A percentile compares a stretch with the other conserved stretches of the same genome.
These are phyloP conservation scores for Marchantia polymorpha DNA, from an alignment of 225 moss, liverwort and hornwort species.

Conservation along the genomic window DNA sequence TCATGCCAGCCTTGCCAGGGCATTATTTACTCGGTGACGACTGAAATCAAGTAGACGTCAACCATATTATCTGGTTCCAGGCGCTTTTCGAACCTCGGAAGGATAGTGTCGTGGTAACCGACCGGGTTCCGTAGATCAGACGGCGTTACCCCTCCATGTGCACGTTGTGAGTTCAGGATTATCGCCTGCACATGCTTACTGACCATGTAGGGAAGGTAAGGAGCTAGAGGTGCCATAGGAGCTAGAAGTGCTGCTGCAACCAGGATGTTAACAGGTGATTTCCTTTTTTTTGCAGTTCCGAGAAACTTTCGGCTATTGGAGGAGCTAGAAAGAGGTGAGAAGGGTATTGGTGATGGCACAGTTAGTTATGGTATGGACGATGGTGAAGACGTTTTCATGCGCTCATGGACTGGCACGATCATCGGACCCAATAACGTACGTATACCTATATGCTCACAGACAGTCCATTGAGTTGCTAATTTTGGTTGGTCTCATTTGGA, in stretches of 20 bases:
- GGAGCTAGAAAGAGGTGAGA: conserved; percentile 98
- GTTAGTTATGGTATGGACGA: conserved; percentile 99
- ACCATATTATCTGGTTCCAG: background rate
- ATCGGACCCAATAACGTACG: conserved; percentile 98
- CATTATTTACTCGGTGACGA: background rate
- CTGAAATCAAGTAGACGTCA: background rate
- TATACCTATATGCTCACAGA: conserved; percentile 3
- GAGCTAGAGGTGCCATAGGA: conserved; percentile 1
- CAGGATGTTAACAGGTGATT: background rate
- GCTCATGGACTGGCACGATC: conserved; percentile 96
- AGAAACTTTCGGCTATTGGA: conserved; percentile 93
- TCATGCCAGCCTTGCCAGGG: background rate
- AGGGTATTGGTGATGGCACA: conserved; percentile 95
- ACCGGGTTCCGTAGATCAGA: background rate
- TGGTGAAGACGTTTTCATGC: conserved; percentile 94
- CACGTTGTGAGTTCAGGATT: background rate
- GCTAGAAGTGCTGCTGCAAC: background rate
- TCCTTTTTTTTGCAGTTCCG: conserved; percentile 61
- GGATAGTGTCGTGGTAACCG: background rate
- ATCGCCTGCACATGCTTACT: background rate
- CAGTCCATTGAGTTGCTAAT: background rate
- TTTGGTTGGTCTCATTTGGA: too few relatives aligned
- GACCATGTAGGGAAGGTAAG: background rate
- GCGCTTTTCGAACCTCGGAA: background rate
- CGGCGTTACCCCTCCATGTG: background rate